Conservation (phyloP, 768 basidiomycete genomes). For the Lentinus tigrinus region DNA sequence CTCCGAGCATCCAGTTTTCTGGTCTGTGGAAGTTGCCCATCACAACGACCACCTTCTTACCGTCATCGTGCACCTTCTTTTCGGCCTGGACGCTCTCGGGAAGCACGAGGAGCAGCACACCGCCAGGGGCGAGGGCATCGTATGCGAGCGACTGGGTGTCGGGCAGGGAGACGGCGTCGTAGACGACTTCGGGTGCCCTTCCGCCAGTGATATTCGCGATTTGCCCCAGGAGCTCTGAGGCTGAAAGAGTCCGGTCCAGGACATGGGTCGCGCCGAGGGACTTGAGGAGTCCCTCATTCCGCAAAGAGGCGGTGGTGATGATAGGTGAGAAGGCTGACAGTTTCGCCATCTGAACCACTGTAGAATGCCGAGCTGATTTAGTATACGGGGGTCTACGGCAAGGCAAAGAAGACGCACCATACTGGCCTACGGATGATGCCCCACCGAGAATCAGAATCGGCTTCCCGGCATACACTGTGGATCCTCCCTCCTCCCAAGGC, state of each 20-base stretch:
- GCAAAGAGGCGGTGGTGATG: constrained; percentile 26
- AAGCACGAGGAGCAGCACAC: constrained; percentile 16
- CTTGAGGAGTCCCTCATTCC: constrained; percentile 17
- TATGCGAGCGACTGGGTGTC: constrained; percentile 24
- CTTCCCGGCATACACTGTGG: constrained; percentile 17
- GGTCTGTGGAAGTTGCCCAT: constrained; percentile 17
- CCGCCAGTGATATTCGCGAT: constrained; percentile 14
- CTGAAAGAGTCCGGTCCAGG: constrained; percentile 21
- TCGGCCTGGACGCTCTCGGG: constrained; percentile 10
- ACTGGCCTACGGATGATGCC: constrained; percentile 28
- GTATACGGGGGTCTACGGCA: background rate
- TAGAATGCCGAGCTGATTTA: too few relatives aligned
- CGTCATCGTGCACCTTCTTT: constrained; percentile 1
- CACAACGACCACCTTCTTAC: constrained; percentile 17
- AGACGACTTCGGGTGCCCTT: constrained; percentile 22
- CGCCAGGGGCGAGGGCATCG: constrained; percentile 25
- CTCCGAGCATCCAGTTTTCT: constrained; percentile 13
- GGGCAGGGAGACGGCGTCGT: constrained; percentile 20
- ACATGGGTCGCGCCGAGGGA: constrained; percentile 27
- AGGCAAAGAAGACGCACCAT: constrained; percentile 6
- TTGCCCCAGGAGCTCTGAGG: constrained; percentile 1
- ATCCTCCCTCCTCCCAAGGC: constrained; percentile 18
- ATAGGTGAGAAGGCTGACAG: constrained; percentile 29
- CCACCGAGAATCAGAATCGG: constrained; percentile 28
- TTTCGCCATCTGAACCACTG: constrained; percentile 27